phyloP scores from a whole-genome alignment of 768 basidiomycete species.

The Gloeophyllum trabeum region DNA sequence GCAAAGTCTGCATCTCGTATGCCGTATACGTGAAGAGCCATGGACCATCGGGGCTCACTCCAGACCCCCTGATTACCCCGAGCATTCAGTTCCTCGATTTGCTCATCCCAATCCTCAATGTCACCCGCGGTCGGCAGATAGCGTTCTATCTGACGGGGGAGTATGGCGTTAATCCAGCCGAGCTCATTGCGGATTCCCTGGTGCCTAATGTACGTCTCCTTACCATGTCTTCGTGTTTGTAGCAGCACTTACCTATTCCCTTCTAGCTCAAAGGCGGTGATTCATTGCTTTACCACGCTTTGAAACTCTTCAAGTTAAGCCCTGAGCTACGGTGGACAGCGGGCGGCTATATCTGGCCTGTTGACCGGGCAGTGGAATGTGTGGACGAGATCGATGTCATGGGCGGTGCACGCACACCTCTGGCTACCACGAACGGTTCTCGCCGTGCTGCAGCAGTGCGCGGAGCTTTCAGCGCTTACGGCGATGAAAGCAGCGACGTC shows the following conservation, averaged over 20 bases:
- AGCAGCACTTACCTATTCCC: background rate
- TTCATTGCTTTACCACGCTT: conserved; percentile 61
- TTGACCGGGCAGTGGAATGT: conserved; percentile 58
- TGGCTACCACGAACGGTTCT: conserved; percentile 11
- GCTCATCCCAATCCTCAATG: conserved; percentile 59
- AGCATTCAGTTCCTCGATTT: conserved; percentile 67
- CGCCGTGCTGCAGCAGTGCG: conserved; percentile 25
- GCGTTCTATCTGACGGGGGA: conserved; percentile 63
- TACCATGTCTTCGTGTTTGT: conserved; percentile 1
- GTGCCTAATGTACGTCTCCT: conserved; percentile 50
- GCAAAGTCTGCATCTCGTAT: conserved; percentile 59
- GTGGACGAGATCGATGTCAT: conserved; percentile 29
- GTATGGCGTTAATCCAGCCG: conserved; percentile 61
- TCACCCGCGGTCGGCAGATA: conserved; percentile 59
- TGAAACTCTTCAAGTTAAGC: conserved; percentile 64
- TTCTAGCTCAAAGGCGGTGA: conserved; percentile 68
- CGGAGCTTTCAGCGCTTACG: conserved; percentile 34
- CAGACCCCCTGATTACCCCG: conserved; percentile 59
- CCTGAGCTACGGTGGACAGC: conserved; percentile 76
- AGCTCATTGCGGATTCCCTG: conserved; percentile 55
- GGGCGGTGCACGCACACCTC: conserved; percentile 5
- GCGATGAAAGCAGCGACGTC: conserved; percentile 20
- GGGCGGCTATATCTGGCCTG: conserved; percentile 75
- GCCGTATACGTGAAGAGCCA: conserved; percentile 61
- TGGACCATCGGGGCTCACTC: conserved; percentile 36